phyloP scores from a whole-genome alignment of 371 early-diverging fungal genomes.

The Mucor racemosus region DNA sequence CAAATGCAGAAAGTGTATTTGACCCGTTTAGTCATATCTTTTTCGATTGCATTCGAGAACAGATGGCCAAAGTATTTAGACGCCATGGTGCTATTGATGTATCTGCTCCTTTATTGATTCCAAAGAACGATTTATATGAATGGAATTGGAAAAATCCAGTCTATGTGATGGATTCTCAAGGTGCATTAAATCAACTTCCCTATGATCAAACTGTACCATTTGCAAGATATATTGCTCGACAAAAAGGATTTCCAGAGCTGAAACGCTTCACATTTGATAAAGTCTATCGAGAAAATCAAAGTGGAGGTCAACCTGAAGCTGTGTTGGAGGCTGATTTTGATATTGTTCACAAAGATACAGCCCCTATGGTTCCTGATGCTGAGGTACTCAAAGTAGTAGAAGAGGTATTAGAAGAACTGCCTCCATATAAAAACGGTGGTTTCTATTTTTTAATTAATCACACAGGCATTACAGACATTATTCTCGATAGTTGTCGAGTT shows the following conservation, averaged over 20 bases:
- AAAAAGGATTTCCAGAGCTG: conserved; percentile 69
- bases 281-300: conserved; percentile 78
- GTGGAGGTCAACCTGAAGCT: conserved; percentile 82
- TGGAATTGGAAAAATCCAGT: conserved; percentile 74
- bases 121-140: conserved; percentile 76
- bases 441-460: conserved; percentile 66
- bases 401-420: conserved; percentile 82
- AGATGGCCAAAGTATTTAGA: conserved; percentile 81
- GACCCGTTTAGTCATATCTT: conserved; percentile 71
- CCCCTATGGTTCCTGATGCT: conserved; percentile 84
- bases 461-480: conserved; percentile 63
- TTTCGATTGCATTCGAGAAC: conserved; percentile 73
- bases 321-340: conserved; percentile 91
- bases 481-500: conserved; percentile 67
- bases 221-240: conserved; percentile 83
- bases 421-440: conserved; percentile 65
- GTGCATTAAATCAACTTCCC: conserved; percentile 85
- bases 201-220: conserved; percentile 94
- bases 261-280: conserved; percentile 89
- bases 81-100: conserved; percentile 90
- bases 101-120: conserved; percentile 83
- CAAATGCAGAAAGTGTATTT: conserved; percentile 51
- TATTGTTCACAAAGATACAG: conserved; percentile 73
- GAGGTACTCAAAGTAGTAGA: conserved; percentile 88
- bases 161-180: conserved; percentile 81